Conservation (phyloP, 2,329 filamentous ascomycete species). For the Sclerotinia subarctica region DNA sequence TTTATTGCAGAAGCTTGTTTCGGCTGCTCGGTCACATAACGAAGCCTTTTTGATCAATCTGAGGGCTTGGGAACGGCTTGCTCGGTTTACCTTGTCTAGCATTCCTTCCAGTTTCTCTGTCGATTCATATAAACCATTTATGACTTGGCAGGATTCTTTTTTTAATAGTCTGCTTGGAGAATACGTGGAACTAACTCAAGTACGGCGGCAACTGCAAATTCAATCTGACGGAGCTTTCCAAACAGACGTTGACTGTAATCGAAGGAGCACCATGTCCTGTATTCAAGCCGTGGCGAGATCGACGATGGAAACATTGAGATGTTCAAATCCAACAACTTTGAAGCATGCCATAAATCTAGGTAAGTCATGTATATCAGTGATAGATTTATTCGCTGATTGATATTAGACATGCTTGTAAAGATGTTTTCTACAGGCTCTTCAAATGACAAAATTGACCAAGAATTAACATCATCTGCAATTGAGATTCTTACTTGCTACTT, state of each 20-base stretch:
- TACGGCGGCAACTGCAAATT: conserved; percentile 24
- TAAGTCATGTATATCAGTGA: conserved; percentile 19
- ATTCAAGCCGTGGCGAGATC: conserved; percentile 24
- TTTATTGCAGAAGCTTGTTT: conserved; percentile 58
- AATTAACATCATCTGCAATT: conserved; percentile 13
- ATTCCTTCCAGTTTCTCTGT: conserved; percentile 39
- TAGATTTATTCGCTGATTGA: conserved; percentile 11
- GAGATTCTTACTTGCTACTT: conserved; percentile 9
- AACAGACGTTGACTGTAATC: conserved; percentile 25
- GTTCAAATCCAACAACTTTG: conserved; percentile 25
- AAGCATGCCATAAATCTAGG: conserved; percentile 29
- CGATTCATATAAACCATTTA: conserved; percentile 49
- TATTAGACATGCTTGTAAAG: conserved; percentile 18
- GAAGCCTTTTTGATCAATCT: conserved; percentile 64
- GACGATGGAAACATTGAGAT: conserved; percentile 25
- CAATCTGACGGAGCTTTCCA: conserved; percentile 17
- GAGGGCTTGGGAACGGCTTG: conserved; percentile 60
- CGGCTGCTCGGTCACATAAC: conserved; percentile 59
- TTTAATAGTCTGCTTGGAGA: conserved; percentile 57
- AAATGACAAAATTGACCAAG: conserved; percentile 11
- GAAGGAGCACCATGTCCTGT: conserved; percentile 27
- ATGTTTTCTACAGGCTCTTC: conserved; percentile 17
- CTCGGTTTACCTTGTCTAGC: conserved; percentile 54
- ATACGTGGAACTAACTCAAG: conserved; percentile 42
- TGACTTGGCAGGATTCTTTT: conserved; percentile 55